Evolutionary conservation across 176 grass and related monocot genomes (phyloP).

Genomic region (Echinochloa phyllopogon): DNA sequence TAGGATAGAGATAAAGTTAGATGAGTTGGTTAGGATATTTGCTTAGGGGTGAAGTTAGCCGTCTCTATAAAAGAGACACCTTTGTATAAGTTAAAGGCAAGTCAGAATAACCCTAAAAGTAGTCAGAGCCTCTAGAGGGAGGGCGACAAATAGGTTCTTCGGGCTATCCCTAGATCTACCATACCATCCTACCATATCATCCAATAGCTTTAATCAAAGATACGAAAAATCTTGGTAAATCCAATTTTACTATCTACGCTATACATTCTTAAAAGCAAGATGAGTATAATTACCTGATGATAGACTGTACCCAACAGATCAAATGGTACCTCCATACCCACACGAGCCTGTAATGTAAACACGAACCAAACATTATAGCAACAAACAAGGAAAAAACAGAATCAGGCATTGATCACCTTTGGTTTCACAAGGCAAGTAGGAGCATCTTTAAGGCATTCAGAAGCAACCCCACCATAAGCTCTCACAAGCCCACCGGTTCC

Average conservation of each 20-base stretch:
- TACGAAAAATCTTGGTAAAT: not conserved
- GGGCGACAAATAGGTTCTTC: too few relatives aligned
- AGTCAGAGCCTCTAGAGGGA: too few relatives aligned
- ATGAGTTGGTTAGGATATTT: too few relatives aligned
- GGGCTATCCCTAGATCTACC: too few relatives aligned
- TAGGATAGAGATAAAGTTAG: too few relatives aligned
- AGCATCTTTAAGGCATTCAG: slow-evolving; percentile 88
- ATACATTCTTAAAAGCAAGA: not conserved
- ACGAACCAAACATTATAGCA: slow-evolving; percentile 29
- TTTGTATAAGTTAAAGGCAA: too few relatives aligned
- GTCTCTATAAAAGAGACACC: too few relatives aligned
- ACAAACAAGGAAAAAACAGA: slow-evolving; percentile 31
- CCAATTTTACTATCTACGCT: slow-evolving; percentile 14
- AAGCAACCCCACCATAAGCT: slow-evolving; percentile 92
- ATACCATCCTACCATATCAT: too few relatives aligned
- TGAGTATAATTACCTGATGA: slow-evolving; percentile 66
- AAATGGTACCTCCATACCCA: slow-evolving; percentile 93
- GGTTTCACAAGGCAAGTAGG: slow-evolving; percentile 87
- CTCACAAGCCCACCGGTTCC: slow-evolving; percentile 88
- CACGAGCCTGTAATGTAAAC: slow-evolving; percentile 57
- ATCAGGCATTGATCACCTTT: slow-evolving; percentile 54
- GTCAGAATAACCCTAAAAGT: too few relatives aligned
- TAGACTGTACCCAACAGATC: slow-evolving; percentile 87
- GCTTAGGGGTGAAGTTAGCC: too few relatives aligned
- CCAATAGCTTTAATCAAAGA: not conserved